Conservation (phyloP, 2,329 filamentous ascomycete species). For the Alternaria triticimaculans region DNA sequence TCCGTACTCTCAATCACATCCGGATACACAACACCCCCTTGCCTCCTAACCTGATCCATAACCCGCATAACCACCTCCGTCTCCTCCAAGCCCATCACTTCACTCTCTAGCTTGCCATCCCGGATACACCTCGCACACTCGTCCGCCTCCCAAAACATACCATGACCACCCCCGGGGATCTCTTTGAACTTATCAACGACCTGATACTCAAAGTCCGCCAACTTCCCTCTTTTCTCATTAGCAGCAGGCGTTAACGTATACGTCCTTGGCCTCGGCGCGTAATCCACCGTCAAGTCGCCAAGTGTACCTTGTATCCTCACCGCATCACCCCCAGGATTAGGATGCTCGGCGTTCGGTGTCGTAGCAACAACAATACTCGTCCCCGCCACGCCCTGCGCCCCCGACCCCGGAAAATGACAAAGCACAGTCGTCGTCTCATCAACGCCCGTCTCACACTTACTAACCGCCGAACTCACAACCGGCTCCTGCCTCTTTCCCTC, state of each 20-base stretch:
- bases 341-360: slow-evolving; percentile 62
- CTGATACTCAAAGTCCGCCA: slow-evolving; percentile 57
- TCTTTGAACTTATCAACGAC: slow-evolving; percentile 49
- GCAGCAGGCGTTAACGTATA: slow-evolving; percentile 68
- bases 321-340: slow-evolving; percentile 60
- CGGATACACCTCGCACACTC: slow-evolving; percentile 76
- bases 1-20: slow-evolving; percentile 66
- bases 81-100: slow-evolving; percentile 69
- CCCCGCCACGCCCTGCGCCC: slow-evolving; percentile 72
- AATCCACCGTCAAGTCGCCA: slow-evolving; percentile 80
- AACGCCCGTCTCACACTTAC: slow-evolving; percentile 73
- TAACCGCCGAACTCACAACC: slow-evolving; percentile 67
- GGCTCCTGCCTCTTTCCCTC: slow-evolving; percentile 69
- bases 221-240: slow-evolving; percentile 66
- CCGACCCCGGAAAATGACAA: slow-evolving; percentile 69
- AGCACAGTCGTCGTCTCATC: slow-evolving; percentile 80
- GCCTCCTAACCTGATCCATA: slow-evolving; percentile 72
- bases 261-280: slow-evolving; percentile 69
- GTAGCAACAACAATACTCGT: slow-evolving; percentile 48
- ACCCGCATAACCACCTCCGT: slow-evolving; percentile 84
- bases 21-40: slow-evolving; percentile 68
- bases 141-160: slow-evolving; percentile 90
- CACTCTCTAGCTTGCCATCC: slow-evolving; percentile 80
- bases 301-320: slow-evolving; percentile 79
- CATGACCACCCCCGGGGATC: slow-evolving; percentile 68